Evolutionary conservation across 2,329 filamentous ascomycete species (phyloP), one percentile per base, ranked within the genome.

Genomic region (Annulohypoxylon truncatum): DNA sequence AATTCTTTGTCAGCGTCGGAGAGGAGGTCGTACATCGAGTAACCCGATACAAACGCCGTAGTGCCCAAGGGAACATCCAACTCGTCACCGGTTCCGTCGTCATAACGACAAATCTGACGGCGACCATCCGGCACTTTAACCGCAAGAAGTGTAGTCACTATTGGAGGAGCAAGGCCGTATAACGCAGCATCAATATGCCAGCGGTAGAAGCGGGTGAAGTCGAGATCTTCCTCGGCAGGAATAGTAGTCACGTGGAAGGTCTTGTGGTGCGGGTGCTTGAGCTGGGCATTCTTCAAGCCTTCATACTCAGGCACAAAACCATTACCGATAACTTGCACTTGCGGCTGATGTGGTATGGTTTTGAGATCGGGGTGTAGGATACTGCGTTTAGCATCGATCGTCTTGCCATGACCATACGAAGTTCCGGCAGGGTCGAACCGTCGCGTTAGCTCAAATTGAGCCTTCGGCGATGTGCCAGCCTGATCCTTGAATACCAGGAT

Each of bases 141-240:
- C 0, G 92, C 92, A 61, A 94, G 83, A 22, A 94, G 83, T 1
- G 89, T 89, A 0, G 92, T 94, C 2, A 89, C 91, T 24, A 89
- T 84, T 1, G 92, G 91, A 2, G 92, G 91, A n/a, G 91, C 87
- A 5, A 93, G 84, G 15, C 87, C 90, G 75, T 94, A 94, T 4
- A 94, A 81, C 1, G 91, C 91, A 2, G 92, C 91, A 73, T 94
- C 91, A 57, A 94, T 93, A 76, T 94, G 91, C 91, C 92, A 94
- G 64, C 91, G 83, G 79, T 92, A 94, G 79, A 93, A 89, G 80
- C 80, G 81, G 2, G 84, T 86, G 64, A 75, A 83, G 71, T 79
- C 79, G 18, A 83, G 77, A 66, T 86, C 84, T n/a, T 85, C 82
- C 6, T 79, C 77, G 12, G 78, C 79, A 0, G 90, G 84, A 67